Evolutionary conservation across 2,329 filamentous ascomycete species (phyloP).

Genomic region (Mariannaea sp.): DNA sequence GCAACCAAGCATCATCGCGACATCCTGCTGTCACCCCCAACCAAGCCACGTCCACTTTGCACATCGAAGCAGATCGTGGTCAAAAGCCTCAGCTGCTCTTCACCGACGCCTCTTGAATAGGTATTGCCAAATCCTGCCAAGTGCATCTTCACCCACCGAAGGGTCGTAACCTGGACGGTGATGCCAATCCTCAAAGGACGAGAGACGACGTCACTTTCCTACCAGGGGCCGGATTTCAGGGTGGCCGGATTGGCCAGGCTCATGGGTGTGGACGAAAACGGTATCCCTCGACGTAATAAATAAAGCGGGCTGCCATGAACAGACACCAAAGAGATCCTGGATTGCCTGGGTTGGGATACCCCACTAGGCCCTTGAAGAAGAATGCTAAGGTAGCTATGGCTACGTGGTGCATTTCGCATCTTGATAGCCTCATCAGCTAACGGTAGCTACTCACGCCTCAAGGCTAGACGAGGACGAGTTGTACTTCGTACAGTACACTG

Average conservation of each 20-base stretch:
- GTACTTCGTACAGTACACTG: too few species aligned
- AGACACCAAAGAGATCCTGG: too few species aligned
- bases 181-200: constrained; percentile 15
- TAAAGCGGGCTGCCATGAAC: too few species aligned
- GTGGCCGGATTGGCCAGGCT: constrained; percentile 6
- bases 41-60: too few species aligned
- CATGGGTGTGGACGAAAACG: constrained; percentile 12
- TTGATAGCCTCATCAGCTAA: constrained; percentile 22
- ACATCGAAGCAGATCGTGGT: constrained; percentile 28
- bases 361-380: constrained; percentile 15
- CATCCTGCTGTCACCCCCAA: too few species aligned
- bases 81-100: constrained; percentile 24
- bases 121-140: constrained; percentile 24
- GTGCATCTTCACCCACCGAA: constrained; percentile 13
- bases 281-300: constrained; percentile 13
- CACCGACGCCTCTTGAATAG: constrained; percentile 13
- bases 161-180: constrained; percentile 19
- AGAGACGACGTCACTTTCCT: constrained; percentile 2
- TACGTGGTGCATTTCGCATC: constrained; percentile 15
- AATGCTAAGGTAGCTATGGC: constrained; percentile 8
- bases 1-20: too few species aligned
- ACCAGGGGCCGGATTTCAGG: neutral
- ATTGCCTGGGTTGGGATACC: constrained; percentile 8
- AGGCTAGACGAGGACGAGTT: too few species aligned
- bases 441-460: constrained; percentile 11